Conservation (phyloP, 2,329 filamentous ascomycete species). For the Chaetomiaceae sp. region DNA sequence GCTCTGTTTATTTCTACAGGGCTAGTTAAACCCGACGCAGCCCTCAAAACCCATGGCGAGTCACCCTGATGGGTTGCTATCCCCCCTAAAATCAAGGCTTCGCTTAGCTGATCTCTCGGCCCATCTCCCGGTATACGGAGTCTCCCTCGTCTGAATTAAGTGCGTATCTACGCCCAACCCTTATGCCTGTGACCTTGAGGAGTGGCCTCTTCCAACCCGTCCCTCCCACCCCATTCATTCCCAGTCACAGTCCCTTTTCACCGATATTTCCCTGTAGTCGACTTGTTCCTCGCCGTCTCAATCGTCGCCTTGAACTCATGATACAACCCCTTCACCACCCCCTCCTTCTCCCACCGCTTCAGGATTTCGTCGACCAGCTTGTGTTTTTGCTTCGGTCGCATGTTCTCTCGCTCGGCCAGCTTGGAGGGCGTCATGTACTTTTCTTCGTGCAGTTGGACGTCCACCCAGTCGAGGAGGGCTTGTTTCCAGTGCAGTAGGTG, state of each 20-base stretch:
- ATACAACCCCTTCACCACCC: conserved; percentile 59
- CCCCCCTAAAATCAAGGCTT: no score
- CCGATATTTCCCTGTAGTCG: conserved; percentile 28
- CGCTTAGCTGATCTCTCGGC: no score
- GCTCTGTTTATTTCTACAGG: no score
- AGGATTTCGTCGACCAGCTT: conserved; percentile 61
- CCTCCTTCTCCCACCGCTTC: conserved; percentile 56
- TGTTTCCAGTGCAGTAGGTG: conserved; percentile 71
- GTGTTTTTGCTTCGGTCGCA: conserved; percentile 55
- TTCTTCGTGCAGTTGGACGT: conserved; percentile 54
- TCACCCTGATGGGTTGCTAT: no score
- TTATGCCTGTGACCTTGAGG: no score
- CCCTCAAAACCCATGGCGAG: no score
- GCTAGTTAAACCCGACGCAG: no score
- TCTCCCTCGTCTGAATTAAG: no score
- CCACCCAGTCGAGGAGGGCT: conserved; percentile 67
- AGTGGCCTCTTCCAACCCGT: not conserved
- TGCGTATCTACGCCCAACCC: no score
- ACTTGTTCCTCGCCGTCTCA: conserved; percentile 50
- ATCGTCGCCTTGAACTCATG: conserved; percentile 61
- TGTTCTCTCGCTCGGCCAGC: conserved; percentile 56
- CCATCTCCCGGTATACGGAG: no score
- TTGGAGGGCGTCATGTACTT: conserved; percentile 53
- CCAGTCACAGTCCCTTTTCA: not conserved
- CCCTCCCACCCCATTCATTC: not conserved